Conservation (phyloP, 768 basidiomycete genomes). For the Termitomyces sp. region DNA sequence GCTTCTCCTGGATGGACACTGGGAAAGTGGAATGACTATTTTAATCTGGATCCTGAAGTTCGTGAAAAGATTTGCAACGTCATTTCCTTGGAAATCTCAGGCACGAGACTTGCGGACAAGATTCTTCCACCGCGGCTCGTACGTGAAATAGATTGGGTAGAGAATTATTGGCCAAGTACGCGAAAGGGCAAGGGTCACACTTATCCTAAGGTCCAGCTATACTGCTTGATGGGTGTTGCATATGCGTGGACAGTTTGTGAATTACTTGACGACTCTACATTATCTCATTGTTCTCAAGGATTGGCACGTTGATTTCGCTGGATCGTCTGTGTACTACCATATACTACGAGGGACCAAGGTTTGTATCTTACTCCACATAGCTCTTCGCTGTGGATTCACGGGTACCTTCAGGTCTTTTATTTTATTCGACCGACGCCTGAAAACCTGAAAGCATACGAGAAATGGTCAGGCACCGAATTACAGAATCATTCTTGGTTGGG, state of each 20-base stretch:
- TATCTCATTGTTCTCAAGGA: conserved; percentile 48
- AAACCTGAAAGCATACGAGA: conserved; percentile 87
- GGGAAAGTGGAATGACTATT: conserved; percentile 88
- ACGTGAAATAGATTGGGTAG: conserved; percentile 94
- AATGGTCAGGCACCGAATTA: conserved; percentile 89
- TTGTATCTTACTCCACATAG: conserved; percentile 8
- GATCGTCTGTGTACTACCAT: conserved; percentile 97
- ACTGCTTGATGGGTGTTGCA: conserved; percentile 95
- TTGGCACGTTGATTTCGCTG: conserved; percentile 98
- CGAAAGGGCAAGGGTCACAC: conserved; percentile 66
- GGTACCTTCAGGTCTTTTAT: conserved; percentile 69
- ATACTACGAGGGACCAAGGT: conserved; percentile 85
- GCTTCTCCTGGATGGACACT: conserved; percentile 86
- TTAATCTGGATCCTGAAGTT: conserved; percentile 55
- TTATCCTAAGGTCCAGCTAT: conserved; percentile 93
- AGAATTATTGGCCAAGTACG: conserved; percentile 87
- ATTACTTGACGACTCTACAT: neutral
- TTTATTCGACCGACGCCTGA: conserved; percentile 86
- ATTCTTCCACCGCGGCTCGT: conserved; percentile 82
- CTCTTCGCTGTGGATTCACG: neutral
- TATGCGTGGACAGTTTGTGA: conserved; percentile 86
- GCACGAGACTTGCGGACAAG: conserved; percentile 71
- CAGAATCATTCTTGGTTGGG: conserved; percentile 91
- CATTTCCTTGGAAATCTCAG: conserved; percentile 91
- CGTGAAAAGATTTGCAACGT: conserved; percentile 92